phyloP scores from a whole-genome alignment of 108 stramenopile genomes.

The Nitzschia palea region DNA sequence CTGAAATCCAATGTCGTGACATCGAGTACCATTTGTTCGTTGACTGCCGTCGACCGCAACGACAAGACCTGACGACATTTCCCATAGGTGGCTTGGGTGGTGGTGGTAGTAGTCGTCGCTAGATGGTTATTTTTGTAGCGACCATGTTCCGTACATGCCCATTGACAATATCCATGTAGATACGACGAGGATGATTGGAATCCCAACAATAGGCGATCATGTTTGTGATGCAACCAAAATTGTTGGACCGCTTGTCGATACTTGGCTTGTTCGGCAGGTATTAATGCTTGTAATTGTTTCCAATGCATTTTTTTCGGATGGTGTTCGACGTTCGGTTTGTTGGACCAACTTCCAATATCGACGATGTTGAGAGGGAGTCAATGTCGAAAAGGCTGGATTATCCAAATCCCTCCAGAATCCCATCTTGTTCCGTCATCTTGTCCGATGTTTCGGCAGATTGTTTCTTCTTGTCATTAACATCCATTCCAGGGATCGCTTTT shows the following conservation, averaged over 20 bases:
- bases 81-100: constrained; percentile 9
- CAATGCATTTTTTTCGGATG: constrained; percentile 16
- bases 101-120: not conserved
- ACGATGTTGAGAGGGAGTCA: constrained; percentile 25
- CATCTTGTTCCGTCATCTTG: not conserved
- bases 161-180: constrained; percentile 9
- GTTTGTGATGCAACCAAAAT: constrained; percentile 15
- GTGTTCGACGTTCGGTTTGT: constrained; percentile 12
- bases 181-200: not conserved
- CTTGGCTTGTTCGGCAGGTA: constrained; percentile 23
- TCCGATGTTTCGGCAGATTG: not conserved
- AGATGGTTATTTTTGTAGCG: constrained; percentile 11
- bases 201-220: constrained; percentile 18
- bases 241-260: constrained; percentile 24
- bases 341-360: constrained; percentile 27
- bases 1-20: constrained; percentile 2
- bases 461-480: not conserved
- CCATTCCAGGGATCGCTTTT: not conserved
- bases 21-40: constrained; percentile 3
- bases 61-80: constrained; percentile 30
- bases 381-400: constrained; percentile 27
- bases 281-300: not conserved
- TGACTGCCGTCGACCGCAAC: constrained; percentile 1
- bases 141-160: constrained; percentile 14
- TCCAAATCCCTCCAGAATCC: constrained; percentile 7